phyloP scores from a whole-genome alignment of 805 yeast genomes.

The Myxozyma sirexii region DNA sequence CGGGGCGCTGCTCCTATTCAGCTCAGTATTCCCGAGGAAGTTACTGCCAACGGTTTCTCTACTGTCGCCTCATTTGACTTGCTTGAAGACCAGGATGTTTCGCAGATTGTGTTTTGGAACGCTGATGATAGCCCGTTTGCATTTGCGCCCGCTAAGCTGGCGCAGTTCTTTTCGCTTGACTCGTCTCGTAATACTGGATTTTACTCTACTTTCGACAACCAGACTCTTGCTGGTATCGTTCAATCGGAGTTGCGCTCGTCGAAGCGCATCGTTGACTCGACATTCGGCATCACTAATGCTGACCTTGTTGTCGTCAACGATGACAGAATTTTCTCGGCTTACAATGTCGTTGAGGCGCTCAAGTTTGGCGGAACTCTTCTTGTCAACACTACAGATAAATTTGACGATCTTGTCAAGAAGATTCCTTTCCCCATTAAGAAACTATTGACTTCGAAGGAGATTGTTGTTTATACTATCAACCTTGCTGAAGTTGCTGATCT shows the following conservation, averaged over 20 bases:
- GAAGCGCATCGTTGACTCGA: constrained; percentile 40
- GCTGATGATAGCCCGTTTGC: constrained; percentile 61
- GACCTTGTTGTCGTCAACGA: constrained; percentile 68
- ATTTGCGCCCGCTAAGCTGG: constrained; percentile 63
- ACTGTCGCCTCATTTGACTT: constrained; percentile 36
- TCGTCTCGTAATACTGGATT: constrained; percentile 52
- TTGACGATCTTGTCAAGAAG: constrained; percentile 44
- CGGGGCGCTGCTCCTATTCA: constrained; percentile 30
- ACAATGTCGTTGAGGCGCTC: constrained; percentile 66
- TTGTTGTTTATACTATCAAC: constrained; percentile 25
- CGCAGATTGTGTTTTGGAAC: constrained; percentile 62
- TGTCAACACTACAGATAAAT: constrained; percentile 53
- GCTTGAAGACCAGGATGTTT: constrained; percentile 47
- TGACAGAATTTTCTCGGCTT: constrained; percentile 53
- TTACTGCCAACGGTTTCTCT: constrained; percentile 35
- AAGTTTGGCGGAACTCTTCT: constrained; percentile 60
- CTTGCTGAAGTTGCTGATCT: constrained; percentile 44
- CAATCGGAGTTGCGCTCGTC: constrained; percentile 62
- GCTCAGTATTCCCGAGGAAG: constrained; percentile 30
- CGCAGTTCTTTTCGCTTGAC: constrained; percentile 69
- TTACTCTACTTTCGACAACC: constrained; percentile 72
- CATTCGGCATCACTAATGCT: constrained; percentile 55
- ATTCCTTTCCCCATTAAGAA: constrained; percentile 22
- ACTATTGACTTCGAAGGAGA: constrained; percentile 16
- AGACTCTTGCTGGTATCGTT: constrained; percentile 70